Percentiles rank a stretch among this genome's conserved stretches.
These are phyloP conservation scores for Mycena maculata DNA, from an alignment of 768 basidiomycete genomes.

Conservation along the genomic window DNA sequence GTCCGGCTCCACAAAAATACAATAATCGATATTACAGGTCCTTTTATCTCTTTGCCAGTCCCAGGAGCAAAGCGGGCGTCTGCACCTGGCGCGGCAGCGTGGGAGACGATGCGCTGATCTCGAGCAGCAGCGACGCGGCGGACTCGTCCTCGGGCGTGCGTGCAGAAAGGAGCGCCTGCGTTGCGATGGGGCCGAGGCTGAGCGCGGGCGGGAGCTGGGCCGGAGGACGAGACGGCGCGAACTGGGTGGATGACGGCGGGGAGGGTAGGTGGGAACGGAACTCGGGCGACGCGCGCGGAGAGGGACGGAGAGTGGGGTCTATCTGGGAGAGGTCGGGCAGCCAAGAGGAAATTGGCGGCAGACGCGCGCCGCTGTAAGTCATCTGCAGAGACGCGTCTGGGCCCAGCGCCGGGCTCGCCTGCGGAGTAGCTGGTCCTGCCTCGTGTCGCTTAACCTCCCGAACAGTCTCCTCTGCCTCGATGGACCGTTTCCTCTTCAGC, in stretches of 20 bases:
- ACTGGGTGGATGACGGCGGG: constrained; percentile 67
- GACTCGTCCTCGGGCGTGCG: constrained; percentile 76
- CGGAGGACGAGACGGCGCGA: constrained; percentile 53
- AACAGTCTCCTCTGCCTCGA: constrained; percentile 7
- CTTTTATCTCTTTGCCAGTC: constrained; percentile 31
- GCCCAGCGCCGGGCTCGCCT: constrained; percentile 14
- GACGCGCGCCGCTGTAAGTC: constrained; percentile 47
- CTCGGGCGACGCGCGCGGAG: constrained; percentile 33
- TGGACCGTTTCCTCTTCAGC: constrained; percentile 34
- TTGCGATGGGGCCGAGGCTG: constrained; percentile 47
- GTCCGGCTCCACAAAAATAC: constrained; percentile 4
- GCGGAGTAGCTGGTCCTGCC: constrained; percentile 8
- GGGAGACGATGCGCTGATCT: constrained; percentile 66
- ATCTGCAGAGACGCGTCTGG: constrained; percentile 23
- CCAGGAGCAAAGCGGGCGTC: constrained; percentile 49
- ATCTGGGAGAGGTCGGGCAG: constrained; percentile 52
- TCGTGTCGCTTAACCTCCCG: constrained; percentile 15
- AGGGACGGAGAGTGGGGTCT: constrained; percentile 43
- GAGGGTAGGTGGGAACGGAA: constrained; percentile 58
- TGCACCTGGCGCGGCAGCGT: constrained; percentile 38
- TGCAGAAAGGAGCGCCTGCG: constrained; percentile 27
- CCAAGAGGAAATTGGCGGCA: constrained; percentile 80
- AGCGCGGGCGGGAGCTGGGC: constrained; percentile 53
- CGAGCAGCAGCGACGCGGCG: constrained; percentile 73
- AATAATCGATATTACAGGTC: constrained; percentile 3